Conservation (phyloP, 148 eudicot genomes). For the Arctostaphylos glauca region DNA sequence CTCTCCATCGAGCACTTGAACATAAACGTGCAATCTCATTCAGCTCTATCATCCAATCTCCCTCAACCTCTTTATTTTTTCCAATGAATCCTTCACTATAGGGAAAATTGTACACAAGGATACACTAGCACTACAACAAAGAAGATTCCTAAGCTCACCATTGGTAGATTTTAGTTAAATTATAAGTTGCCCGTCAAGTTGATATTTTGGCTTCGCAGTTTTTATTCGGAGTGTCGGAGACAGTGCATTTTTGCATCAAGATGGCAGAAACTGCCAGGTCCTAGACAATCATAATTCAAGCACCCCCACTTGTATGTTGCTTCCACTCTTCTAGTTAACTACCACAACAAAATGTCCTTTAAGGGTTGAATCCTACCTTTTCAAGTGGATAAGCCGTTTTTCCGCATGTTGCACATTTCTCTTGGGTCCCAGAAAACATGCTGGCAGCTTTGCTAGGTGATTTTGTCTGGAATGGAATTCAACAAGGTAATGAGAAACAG, state of each 20-base stretch:
- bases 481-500: slow-evolving; percentile 15
- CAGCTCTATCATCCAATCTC: not conserved
- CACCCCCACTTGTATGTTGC: not conserved
- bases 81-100: not conserved
- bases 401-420: slow-evolving; percentile 84
- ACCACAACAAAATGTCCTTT: not conserved
- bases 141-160: slow-evolving; percentile 5
- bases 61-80: not conserved
- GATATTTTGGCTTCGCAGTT: not conserved
- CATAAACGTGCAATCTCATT: not conserved
- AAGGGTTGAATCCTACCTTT: slow-evolving; percentile 44
- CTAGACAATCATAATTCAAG: not conserved
- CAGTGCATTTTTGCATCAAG: not conserved
- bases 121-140: not conserved
- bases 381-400: slow-evolving; percentile 91
- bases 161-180: not conserved
- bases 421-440: slow-evolving; percentile 95
- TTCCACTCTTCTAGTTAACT: not conserved
- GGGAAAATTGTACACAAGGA: not conserved
- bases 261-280: not conserved
- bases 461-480: slow-evolving; percentile 58
- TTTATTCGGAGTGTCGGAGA: not conserved
- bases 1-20: not conserved
- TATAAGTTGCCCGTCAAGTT: not conserved
- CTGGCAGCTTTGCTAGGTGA: slow-evolving; percentile 84